Percentiles rank a stretch among this genome's conserved stretches.
Evolutionary conservation across 2,329 filamentous ascomycete species (phyloP).

Genomic region (Aspergillus melleus): DNA sequence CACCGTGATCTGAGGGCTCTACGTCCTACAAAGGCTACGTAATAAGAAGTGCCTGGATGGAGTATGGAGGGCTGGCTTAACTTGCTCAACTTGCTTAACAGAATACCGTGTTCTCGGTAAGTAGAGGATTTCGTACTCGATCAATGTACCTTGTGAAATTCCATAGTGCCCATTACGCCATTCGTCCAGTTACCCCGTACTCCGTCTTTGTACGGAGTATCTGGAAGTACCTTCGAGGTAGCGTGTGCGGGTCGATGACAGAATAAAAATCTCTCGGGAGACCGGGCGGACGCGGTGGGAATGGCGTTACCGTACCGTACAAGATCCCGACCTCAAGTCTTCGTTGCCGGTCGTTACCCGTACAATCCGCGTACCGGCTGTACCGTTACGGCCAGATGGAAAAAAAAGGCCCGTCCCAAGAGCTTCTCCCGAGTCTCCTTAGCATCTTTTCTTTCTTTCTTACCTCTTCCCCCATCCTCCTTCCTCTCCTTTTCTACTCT

Average conservation of each 20-base stretch:
- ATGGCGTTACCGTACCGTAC: neutral
- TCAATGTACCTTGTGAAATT: too few species aligned
- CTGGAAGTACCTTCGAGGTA: too few species aligned
- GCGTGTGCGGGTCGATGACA: neutral
- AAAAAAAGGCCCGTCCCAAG: conserved; percentile 32
- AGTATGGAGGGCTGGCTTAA: too few species aligned
- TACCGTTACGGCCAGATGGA: conserved; percentile 35
- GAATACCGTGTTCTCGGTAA: too few species aligned
- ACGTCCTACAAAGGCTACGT: too few species aligned
- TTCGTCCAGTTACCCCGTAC: too few species aligned
- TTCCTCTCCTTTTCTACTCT: conserved; percentile 36
- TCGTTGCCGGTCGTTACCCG: conserved; percentile 19
- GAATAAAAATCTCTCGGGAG: conserved; percentile 19
- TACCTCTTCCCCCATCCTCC: conserved; percentile 27
- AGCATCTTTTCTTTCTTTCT: conserved; percentile 23
- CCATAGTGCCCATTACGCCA: too few species aligned
- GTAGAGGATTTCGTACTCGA: too few species aligned
- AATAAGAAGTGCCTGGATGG: too few species aligned
- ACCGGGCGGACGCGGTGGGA: neutral
- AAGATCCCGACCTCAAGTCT: conserved; percentile 10
- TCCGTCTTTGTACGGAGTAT: too few species aligned
- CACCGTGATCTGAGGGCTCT: neutral
- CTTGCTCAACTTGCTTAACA: too few species aligned
- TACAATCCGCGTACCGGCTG: conserved; percentile 32
- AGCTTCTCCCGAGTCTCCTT: conserved; percentile 28